Base-by-base conservation (phyloP, 2,329 filamentous ascomycete species). In the Nemania serpens region DNA sequence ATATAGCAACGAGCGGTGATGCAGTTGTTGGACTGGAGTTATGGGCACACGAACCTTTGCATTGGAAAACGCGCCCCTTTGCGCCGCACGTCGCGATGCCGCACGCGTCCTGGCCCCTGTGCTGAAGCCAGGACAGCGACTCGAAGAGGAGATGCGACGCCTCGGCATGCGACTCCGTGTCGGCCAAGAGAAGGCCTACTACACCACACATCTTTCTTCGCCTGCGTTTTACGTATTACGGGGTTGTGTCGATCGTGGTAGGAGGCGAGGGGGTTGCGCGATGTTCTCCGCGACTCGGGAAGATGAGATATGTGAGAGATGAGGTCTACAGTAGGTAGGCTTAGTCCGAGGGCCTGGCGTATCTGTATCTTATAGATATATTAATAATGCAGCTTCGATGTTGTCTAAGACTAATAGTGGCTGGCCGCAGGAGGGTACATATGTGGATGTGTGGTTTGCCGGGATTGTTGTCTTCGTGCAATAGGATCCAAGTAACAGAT, bases 51-150 rank as follows among this genome's bases (percentile, higher is more conserved):
- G 3, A 37, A 59, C 61, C 63, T 18, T 92, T 93, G 78, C 89
- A 88, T 73, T 91, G 89, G 74, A 88, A 90, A 66, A 91, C 87
- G 29, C 88, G 83, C 59, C 89, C 89, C 39, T 88, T 87, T 13
- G 82, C 78, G 29, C 85, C 87, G 73, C 88, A 91, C n/a, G 87
- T 90, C 51, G 88, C 86, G 66, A 91, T 90, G 61, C 89, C 89
- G 60, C 86, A 88, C 22, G 89, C 66, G 57, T 67, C 65, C 37
- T 69, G 62, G 7, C 68, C 64, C 48, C 71, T 65, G 54, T 79
- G 84, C 73, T 87, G 65, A 1, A 67, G 53, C 34, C 60, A 65
- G 36, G 58, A 62, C 12, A 67, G 56, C 41, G 61, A 64, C 59
- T 67, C 65, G 58, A 66, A 65, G 29, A 67, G 58, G 7, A 66